These are phyloP conservation scores for Hanseniaspora pseudoguilliermondii DNA, from an alignment of 805 yeast species.

Conservation along the genomic window DNA sequence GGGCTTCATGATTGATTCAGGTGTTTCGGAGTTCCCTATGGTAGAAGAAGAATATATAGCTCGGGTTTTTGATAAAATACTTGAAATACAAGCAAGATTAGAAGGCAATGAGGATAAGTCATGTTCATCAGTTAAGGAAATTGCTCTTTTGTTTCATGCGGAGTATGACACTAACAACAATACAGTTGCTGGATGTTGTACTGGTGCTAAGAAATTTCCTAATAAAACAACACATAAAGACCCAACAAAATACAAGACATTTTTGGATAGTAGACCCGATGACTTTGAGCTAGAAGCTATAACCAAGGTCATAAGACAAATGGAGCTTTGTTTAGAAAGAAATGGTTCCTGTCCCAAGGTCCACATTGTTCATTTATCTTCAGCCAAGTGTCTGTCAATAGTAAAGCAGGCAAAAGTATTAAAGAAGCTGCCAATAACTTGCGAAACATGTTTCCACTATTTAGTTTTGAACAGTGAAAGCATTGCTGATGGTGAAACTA, in stretches of 20 bases:
- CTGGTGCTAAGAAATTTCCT: background rate
- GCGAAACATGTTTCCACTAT: constrained; percentile 93
- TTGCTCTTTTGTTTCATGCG: constrained; percentile 84
- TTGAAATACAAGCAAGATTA: constrained; percentile 16
- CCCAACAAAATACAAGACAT: constrained; percentile 56
- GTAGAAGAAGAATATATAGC: constrained; percentile 53
- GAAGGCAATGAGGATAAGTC: background rate
- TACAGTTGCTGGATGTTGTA: constrained; percentile 12
- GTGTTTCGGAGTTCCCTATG: constrained; percentile 93
- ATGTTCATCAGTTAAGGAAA: constrained; percentile 28
- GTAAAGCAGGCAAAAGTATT: constrained; percentile 48
- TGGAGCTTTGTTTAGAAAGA: constrained; percentile 27
- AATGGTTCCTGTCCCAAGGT: constrained; percentile 44
- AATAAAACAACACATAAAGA: constrained; percentile 29
- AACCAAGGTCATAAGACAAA: constrained; percentile 51
- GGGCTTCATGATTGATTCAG: constrained; percentile 83
- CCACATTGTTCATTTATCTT: constrained; percentile 84
- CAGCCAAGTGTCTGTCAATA: constrained; percentile 69
- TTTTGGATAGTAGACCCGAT: constrained; percentile 79
- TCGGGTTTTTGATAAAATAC: constrained; percentile 39
- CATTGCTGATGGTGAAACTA: constrained; percentile 66
- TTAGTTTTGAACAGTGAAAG: constrained; percentile 64
- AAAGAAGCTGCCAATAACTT: constrained; percentile 50
- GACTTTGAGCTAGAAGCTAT: constrained; percentile 77
- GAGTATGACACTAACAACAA: constrained; percentile 57